A percentile compares a stretch with the other conserved stretches of the same genome.
These are phyloP conservation scores for Aspergillus hancockii DNA, from an alignment of 495 filamentous ascomycete species.

Conservation along the genomic window DNA sequence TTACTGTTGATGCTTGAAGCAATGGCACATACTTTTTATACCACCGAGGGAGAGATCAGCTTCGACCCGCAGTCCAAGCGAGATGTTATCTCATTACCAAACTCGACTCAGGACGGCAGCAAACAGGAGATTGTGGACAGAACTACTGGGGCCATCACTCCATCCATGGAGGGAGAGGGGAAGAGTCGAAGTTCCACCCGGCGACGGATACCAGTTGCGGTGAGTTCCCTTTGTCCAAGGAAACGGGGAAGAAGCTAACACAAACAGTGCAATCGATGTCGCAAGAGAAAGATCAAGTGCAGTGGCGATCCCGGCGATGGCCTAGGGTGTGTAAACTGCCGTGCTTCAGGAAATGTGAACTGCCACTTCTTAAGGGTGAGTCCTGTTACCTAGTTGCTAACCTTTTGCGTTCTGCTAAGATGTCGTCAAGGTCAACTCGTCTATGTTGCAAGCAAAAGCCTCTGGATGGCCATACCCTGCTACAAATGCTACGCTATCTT, in stretches of 20 bases:
- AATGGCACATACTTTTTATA: slow-evolving; percentile 38
- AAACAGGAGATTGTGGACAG: slow-evolving; percentile 30
- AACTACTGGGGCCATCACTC: slow-evolving; percentile 21
- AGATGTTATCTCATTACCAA: slow-evolving; percentile 30
- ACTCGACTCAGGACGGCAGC: slow-evolving; percentile 25
- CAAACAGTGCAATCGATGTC: slow-evolving; percentile 80
- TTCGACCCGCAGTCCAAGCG: slow-evolving; percentile 26
- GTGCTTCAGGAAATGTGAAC: slow-evolving; percentile 62
- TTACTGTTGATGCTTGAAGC: slow-evolving; percentile 24
- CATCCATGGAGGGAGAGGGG: slow-evolving; percentile 29
- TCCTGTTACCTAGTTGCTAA: background rate
- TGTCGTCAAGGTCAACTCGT: slow-evolving; percentile 26
- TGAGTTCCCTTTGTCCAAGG: slow-evolving; percentile 38
- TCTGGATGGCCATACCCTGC: slow-evolving; percentile 34
- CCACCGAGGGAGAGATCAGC: slow-evolving; percentile 27
- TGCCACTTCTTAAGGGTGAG: slow-evolving; percentile 83
- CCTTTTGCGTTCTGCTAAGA: background rate
- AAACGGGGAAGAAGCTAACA: slow-evolving; percentile 11
- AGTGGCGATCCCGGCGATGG: slow-evolving; percentile 81
- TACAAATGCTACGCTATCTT: slow-evolving; percentile 17
- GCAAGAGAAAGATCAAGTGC: slow-evolving; percentile 95
- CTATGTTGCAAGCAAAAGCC: slow-evolving; percentile 25
- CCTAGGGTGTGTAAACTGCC: slow-evolving; percentile 80
- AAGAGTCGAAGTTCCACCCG: slow-evolving; percentile 39
- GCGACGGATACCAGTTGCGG: slow-evolving; percentile 67